phyloP scores from a whole-genome alignment of 305 asterid species.

The Fraxinus greggii region DNA sequence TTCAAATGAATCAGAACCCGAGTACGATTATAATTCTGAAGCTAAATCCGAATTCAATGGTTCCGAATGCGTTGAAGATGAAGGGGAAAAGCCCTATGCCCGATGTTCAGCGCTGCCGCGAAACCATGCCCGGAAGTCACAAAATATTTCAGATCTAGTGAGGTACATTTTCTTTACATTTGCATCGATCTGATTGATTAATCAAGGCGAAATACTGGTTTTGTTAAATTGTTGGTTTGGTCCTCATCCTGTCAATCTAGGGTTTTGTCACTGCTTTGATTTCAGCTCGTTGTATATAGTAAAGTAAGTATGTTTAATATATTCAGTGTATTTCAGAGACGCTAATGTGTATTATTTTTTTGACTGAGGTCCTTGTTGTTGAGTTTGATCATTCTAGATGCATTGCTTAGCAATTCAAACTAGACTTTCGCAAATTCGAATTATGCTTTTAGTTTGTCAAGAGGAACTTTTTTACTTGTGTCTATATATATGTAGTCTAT shows the following conservation, averaged over 20 bases:
- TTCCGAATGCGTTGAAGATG: constrained; percentile 43
- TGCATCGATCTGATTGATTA: constrained; percentile 9
- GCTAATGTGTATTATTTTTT: not conserved
- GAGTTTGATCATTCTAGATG: not conserved
- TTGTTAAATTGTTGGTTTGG: constrained; percentile 10
- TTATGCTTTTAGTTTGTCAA: not conserved
- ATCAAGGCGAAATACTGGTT: not conserved
- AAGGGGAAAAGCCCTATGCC: constrained; percentile 32
- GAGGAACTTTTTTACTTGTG: not conserved
- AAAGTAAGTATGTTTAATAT: not conserved
- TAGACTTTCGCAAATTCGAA: not conserved
- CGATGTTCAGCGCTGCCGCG: constrained; percentile 41
- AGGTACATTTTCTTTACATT: constrained; percentile 37
- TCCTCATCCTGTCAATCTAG: constrained; percentile 25
- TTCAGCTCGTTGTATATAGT: not conserved
- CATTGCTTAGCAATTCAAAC: not conserved
- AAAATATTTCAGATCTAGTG: constrained; percentile 68
- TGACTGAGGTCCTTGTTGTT: not conserved
- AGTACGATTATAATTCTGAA: constrained; percentile 33
- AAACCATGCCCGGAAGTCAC: constrained; percentile 47
- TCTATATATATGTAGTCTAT: not conserved
- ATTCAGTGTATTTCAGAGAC: not conserved
- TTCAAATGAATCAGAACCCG: constrained; percentile 50
- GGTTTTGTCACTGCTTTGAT: constrained; percentile 26
- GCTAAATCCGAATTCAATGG: constrained; percentile 36